These are phyloP conservation scores for Cladobotryum protrusum DNA, from an alignment of 2,329 filamentous ascomycete species.

Conservation along the genomic window DNA sequence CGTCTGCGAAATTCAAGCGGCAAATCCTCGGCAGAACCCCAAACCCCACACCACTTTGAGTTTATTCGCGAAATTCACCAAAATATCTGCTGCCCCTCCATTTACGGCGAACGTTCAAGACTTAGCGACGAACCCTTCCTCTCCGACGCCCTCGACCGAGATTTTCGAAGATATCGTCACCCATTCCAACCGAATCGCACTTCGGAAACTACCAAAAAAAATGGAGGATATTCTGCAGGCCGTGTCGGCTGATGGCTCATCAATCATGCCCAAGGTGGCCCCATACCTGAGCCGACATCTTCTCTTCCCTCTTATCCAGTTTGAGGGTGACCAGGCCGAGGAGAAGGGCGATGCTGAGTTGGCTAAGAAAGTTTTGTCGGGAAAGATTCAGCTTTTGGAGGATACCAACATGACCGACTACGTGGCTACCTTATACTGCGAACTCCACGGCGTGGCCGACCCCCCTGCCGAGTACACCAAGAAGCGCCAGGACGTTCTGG, in stretches of 20 bases:
- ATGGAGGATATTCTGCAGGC: constrained; percentile 42
- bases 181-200: background rate
- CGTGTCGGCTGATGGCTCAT: constrained; percentile 61
- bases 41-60: constrained; percentile 30
- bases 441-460: constrained; percentile 74
- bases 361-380: constrained; percentile 66
- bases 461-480: constrained; percentile 79
- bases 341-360: constrained; percentile 56
- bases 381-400: constrained; percentile 91
- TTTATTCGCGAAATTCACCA: constrained; percentile 36
- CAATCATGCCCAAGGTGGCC: constrained; percentile 82
- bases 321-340: constrained; percentile 75
- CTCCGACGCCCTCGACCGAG: background rate
- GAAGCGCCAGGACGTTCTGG: constrained; percentile 83
- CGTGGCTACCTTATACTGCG: constrained; percentile 83
- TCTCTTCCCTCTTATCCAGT: constrained; percentile 94
- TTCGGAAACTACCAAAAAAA: constrained; percentile 3
- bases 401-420: constrained; percentile 99
- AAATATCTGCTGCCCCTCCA: constrained; percentile 35
- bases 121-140: constrained; percentile 21
- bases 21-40: constrained; percentile 26
- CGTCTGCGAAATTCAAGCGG: constrained; percentile 17
- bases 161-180: background rate
- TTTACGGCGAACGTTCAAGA: constrained; percentile 13
- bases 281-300: constrained; percentile 91